Conservation (phyloP, 2,329 filamentous ascomycete species). For the Botrytis aclada region DNA sequence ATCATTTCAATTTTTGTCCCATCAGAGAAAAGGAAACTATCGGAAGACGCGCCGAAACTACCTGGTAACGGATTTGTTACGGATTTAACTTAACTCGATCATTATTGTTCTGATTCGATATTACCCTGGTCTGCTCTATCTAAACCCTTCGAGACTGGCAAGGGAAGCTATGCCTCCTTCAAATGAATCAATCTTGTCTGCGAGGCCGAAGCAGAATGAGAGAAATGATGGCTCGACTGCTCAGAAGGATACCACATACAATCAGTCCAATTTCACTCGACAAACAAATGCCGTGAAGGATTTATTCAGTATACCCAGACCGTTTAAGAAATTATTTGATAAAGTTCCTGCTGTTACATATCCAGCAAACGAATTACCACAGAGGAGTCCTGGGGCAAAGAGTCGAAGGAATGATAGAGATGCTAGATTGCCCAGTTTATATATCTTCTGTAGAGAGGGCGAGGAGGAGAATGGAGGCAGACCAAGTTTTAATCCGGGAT, state of each 20-base stretch:
- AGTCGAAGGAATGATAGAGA: slow-evolving; percentile 16
- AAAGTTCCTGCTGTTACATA: slow-evolving; percentile 76
- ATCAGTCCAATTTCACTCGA: slow-evolving; percentile 24
- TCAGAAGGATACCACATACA: slow-evolving; percentile 8
- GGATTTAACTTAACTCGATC: not conserved
- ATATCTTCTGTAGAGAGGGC: slow-evolving; percentile 70
- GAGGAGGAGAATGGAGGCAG: slow-evolving; percentile 49
- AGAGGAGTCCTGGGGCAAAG: slow-evolving; percentile 49
- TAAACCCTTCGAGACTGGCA: not conserved
- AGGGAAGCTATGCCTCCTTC: slow-evolving; percentile 10
- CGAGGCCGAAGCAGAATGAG: not conserved
- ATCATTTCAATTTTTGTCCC: not conserved
- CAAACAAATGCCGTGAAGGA: slow-evolving; percentile 26
- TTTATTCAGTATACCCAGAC: slow-evolving; percentile 55
- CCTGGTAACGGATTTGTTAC: not conserved
- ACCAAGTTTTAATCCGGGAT: slow-evolving; percentile 87
- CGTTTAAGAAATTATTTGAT: slow-evolving; percentile 81
- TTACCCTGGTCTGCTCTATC: not conserved
- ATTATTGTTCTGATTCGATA: not conserved
- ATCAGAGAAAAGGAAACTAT: not conserved
- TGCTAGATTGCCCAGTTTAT: slow-evolving; percentile 55
- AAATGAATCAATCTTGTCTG: not conserved
- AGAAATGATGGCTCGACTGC: not conserved
- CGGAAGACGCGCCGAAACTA: slow-evolving; percentile 6
- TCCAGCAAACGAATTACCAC: slow-evolving; percentile 70